Percentiles rank a stretch among this genome's conserved stretches.
phyloP scores from a whole-genome alignment of 164 flowering plant genomes.

The Vitis rupestris region DNA sequence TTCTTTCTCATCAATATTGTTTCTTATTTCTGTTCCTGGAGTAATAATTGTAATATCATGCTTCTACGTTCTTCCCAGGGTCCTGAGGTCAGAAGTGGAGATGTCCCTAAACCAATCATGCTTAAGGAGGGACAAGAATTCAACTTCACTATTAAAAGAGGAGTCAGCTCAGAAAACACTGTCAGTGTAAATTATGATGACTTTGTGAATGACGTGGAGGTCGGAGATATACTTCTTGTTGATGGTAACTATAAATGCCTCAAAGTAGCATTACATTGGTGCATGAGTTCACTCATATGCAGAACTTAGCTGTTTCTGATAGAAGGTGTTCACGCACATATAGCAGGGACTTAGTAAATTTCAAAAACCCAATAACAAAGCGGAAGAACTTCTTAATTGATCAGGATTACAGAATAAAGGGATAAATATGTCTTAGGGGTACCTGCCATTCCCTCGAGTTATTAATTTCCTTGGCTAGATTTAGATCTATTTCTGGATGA shows the following conservation, averaged over 20 bases:
- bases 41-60: background rate
- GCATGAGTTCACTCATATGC: background rate
- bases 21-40: background rate
- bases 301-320: background rate
- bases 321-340: background rate
- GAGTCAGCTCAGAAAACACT: conserved; percentile 76
- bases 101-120: conserved; percentile 80
- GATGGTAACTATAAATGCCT: conserved; percentile 67
- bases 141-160: conserved; percentile 86
- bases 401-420: background rate
- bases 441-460: background rate
- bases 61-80: conserved; percentile 47
- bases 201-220: conserved; percentile 93
- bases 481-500: background rate
- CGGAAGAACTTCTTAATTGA: background rate
- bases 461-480: background rate
- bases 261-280: background rate
- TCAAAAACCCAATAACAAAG: background rate
- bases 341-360: background rate
- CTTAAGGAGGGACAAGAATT: conserved; percentile 94
- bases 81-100: conserved; percentile 99
- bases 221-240: conserved; percentile 80
- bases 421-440: too few relatives aligned
- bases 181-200: conserved; percentile 98
- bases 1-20: background rate